Evolutionary conservation across 495 filamentous ascomycete species (phyloP), one percentile per base, ranked within the genome.

Genomic region (Hypoxylon cercidicola): DNA sequence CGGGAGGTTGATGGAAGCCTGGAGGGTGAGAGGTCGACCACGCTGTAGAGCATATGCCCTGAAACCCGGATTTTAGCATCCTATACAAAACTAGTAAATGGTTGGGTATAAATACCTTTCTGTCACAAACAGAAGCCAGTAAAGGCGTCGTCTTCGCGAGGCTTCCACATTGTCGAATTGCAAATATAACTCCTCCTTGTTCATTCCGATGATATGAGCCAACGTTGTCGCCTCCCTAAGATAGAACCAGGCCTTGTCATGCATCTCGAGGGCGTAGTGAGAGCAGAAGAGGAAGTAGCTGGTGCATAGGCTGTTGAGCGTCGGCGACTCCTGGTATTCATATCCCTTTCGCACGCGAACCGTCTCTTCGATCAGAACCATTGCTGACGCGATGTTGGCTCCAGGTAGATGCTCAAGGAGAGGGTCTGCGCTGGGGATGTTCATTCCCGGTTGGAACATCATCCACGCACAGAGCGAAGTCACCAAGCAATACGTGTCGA

Each of bases 251-350:
- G 89, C 89, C 72, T 87, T 86, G 66, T 88, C 85, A 70, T 89
- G 87, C 73, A 86, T 81, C 44, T 89, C 88, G 23, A 94, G 78
- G 47, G 87, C 89, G 62, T 89, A 90, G 73, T 89, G 87, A 46
- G 87, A 88, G 4, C 87, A 90, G 69, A 90, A 95, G 9, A 92
- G 75, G 68, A 95, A 93, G 76, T 89, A 95, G 4, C 89, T 92
- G 10, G 91, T 93, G 55, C 90, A 82, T 9, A 94, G 79, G 11
- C 79, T 88, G 65, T 88, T 87, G 30, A 91, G 75, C 0, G 87
- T 89, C 2, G 90, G 85, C 68, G 78, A 81, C 51, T 92, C 91
- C 18, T 92, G 77, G 66, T 90, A 85, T 64, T 95, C 88, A 64
- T 85, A 87, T n/a, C 85, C 84, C 70, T 89, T 90, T 54, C 92